These are phyloP conservation scores for Solanum hybrid DNA, from an alignment of 305 asterid species.

Conservation along the genomic window DNA sequence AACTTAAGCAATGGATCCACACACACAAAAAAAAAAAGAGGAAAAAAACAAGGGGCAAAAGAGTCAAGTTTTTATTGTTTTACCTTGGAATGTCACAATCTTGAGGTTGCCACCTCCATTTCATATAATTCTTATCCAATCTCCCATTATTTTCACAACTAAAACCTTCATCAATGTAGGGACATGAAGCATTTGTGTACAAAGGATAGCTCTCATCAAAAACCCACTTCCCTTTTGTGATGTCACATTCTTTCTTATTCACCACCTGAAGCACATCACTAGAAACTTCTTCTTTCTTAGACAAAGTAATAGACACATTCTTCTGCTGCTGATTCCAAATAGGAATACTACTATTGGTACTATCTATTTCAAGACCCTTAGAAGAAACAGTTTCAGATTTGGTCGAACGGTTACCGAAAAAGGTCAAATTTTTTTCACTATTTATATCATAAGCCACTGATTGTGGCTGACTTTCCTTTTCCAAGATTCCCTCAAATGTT, in stretches of 20 bases:
- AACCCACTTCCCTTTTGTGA: slow-evolving; percentile 74
- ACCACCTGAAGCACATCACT: slow-evolving; percentile 13
- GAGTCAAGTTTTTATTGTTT: background rate
- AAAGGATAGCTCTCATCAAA: slow-evolving; percentile 67
- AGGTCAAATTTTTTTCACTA: background rate
- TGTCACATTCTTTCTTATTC: slow-evolving; percentile 37
- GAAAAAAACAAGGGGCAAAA: background rate
- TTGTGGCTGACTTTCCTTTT: background rate
- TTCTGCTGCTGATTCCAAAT: slow-evolving; percentile 7
- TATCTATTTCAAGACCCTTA: slow-evolving; percentile 6
- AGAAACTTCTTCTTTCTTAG: slow-evolving; percentile 1
- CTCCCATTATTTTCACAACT: slow-evolving; percentile 76
- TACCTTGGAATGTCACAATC: slow-evolving; percentile 87
- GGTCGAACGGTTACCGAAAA: background rate
- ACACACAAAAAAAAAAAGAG: background rate
- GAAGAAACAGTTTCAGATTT: slow-evolving; percentile 6
- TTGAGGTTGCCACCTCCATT: slow-evolving; percentile 94
- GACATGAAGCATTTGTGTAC: slow-evolving; percentile 60
- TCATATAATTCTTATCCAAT: slow-evolving; percentile 58
- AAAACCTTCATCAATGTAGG: slow-evolving; percentile 90
- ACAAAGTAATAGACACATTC: background rate
- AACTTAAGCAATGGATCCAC: background rate
- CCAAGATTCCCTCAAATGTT: slow-evolving; percentile 9
- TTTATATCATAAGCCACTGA: background rate
- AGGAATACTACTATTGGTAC: slow-evolving; percentile 3